A percentile compares a stretch with the other conserved stretches of the same genome.
phyloP scores from a whole-genome alignment of 1,139 yeast species.

The Saccharomycopsis crataegensis region DNA sequence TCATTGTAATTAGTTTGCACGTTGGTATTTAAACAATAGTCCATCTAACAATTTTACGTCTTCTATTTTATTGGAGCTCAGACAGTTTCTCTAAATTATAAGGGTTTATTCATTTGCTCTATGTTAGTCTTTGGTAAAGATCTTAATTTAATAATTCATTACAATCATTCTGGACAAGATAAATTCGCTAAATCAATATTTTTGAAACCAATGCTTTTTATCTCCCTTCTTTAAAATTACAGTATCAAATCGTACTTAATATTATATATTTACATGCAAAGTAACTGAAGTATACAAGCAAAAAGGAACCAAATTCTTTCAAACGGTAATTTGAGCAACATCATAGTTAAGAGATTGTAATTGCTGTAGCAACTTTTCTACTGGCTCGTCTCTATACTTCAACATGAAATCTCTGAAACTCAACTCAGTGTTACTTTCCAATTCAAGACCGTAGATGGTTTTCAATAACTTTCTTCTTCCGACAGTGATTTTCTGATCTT shows the following conservation, averaged over 20 bases:
- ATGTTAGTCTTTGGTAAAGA: background rate
- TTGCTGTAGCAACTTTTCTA: constrained; percentile 29
- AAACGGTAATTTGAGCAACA: constrained; percentile 22
- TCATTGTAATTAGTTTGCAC: too few relatives aligned
- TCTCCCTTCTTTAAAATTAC: too few relatives aligned
- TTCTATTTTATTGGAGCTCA: background rate
- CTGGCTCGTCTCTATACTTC: constrained; percentile 30
- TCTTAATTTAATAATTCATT: background rate
- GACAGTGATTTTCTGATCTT: constrained; percentile 43
- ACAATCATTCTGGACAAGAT: background rate
- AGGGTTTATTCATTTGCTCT: background rate
- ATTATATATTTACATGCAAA: too few relatives aligned
- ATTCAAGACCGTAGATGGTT: constrained; percentile 43
- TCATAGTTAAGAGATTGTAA: constrained; percentile 34
- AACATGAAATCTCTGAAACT: constrained; percentile 39
- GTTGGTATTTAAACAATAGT: background rate
- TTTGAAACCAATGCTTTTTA: too few relatives aligned
- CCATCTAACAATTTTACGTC: background rate
- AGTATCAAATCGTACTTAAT: too few relatives aligned
- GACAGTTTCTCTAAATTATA: too few relatives aligned
- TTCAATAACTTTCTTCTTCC: constrained; percentile 60
- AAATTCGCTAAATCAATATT: too few relatives aligned
- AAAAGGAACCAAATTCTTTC: background rate
- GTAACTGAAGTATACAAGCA: too few relatives aligned
- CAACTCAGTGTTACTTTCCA: constrained; percentile 39